Evolutionary conservation across 495 filamentous ascomycete genomes (phyloP), one percentile per base, ranked within the genome.

Genomic region (Lepidopterella palustris): DNA sequence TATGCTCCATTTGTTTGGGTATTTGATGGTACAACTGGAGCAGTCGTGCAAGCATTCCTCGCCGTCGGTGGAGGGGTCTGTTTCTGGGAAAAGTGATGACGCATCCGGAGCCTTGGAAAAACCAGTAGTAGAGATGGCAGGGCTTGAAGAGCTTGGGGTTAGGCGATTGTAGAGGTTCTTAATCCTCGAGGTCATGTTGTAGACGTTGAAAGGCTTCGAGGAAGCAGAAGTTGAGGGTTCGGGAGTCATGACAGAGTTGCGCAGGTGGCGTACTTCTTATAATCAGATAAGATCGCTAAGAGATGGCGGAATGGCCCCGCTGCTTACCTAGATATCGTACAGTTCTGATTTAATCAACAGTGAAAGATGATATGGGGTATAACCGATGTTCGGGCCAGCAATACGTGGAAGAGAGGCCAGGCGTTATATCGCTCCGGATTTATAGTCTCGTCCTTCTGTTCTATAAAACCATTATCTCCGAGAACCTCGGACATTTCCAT

Each of bases 1-100:
- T 52, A 96, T 82, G 4, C 80, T 80, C 71, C 84, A 88, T 59
- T 81, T 82, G 58, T 85, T 82, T 5, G 92, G 92, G 69, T 90
- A 90, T 51, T 82, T 78, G 35, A 92, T 78, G 0, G 81, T 82
- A 74, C 93, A 97, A 51, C 78, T 85, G n/a, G 81, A 82, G 74
- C 93, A 98, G 73, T 97, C 93, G 69, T 86, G 88, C 45, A 87
- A 77, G 71, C 93, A 98, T 47, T 92, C 92, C 32, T 93, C 89
- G 42, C 88, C 91, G 71, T 96, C 93, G n/a, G 86, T 72, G 0
- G 78, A 80, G 2, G 85, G 81, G 61, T 86, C 78, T 5, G 87
- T 87, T 27, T 79, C 78, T 1, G 82, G 77, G 71, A 90, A 90
- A 18, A 90, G 77, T 3, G 70, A 64, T 39, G 61, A 60, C 54